Evolutionary conservation across 164 flowering plant genomes (phyloP), one percentile per base, ranked within the genome.

Genomic region (Stephania japonica): DNA sequence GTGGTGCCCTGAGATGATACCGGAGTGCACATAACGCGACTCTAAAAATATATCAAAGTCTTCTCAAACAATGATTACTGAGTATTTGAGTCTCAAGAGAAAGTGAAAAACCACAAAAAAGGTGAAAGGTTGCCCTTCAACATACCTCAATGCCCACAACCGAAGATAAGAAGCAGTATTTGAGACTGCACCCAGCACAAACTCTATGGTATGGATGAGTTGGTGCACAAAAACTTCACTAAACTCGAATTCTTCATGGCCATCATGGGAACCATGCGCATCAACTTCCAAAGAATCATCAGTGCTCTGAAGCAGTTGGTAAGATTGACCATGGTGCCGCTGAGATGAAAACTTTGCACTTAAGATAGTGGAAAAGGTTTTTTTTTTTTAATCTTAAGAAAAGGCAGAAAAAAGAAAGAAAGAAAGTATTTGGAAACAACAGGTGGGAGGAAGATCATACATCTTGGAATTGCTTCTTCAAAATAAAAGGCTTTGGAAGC

Each of bases 151-250:
- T 44, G 99, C 98, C 99, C 99, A 96, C 61, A 96, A 77, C 62
- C 99, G 94, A 80, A 96, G 97, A 77, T 95, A 95, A 0, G 99
- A 96, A 77, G 99, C 99, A 19, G 99, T 96, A 78, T 96, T 96
- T 44, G 99, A 96, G 69, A 96, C 94, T 72, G 99, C 92, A 63
- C 98, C 99, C 68, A 96, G 98, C 42, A 96, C 99, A 82, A 96
- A 93, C 75, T 96, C 99, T 44, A 96, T 96, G 10, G 99, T 91
- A 79, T 96, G 99, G 13, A 96, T 96, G 62, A 96, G 91, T 79
- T 93, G 99, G 79, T 96, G 98, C 13, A 96, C 98, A 77, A 96
- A 89, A 73, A 93, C 83, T 88, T 96, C 99, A 84, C 98, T 90
- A 74, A 96, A 96, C 73, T 91, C 95, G 71, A 96, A 96, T 79